Base-by-base conservation (phyloP, 192 early-diverging fungal genomes). In the Geranomyces michiganensis region DNA sequence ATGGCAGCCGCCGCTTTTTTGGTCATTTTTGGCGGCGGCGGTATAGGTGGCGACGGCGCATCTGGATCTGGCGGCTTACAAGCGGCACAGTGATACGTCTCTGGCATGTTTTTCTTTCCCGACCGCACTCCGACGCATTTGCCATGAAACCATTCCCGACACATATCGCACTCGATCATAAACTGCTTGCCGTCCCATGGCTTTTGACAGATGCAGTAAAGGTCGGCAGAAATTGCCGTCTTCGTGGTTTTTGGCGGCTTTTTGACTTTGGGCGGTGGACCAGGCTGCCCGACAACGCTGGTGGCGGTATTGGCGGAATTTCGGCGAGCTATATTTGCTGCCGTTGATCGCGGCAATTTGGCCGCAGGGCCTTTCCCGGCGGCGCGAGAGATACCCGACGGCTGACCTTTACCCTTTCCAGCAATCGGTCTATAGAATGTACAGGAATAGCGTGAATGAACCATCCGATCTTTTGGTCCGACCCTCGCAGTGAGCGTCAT, bases 71-170 rank as follows among this genome's bases (percentile, higher is more conserved):
- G 41, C 17, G 27, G 33, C 12, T 24, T 1, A 55, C 63, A 73
- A 15, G 59, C 21, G 32, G 22, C 72, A 10, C 65, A 65, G 33
- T 36, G 33, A 45, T 68, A 70, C 48, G 15, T 64, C 27, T 75
- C 67, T 14, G 31, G 46, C 59, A 71, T 44, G 27, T 62, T 32
- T 13, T 59, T 43, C 14, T 19, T 21, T 1, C n/a, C 22, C 1
- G 43, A 63, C 24, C 45, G 68, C 15, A 76, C 65, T 12, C 64
- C 64, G 15, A 76, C 75, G 41, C 75, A 76, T 19, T 56, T 51
- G 21, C 75, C 75, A 56, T 76, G 75, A 44, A 74, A 76, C 75
- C 75, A 76, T 68, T 76, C 75, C 33, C 70, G 21, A 48, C 75
- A 76, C 46, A 13, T 29, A 46, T 76, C 75, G 33, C 75, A 76